Conservation (phyloP, 129 eudicot genomes). For the Pittosporum tobira region DNA sequence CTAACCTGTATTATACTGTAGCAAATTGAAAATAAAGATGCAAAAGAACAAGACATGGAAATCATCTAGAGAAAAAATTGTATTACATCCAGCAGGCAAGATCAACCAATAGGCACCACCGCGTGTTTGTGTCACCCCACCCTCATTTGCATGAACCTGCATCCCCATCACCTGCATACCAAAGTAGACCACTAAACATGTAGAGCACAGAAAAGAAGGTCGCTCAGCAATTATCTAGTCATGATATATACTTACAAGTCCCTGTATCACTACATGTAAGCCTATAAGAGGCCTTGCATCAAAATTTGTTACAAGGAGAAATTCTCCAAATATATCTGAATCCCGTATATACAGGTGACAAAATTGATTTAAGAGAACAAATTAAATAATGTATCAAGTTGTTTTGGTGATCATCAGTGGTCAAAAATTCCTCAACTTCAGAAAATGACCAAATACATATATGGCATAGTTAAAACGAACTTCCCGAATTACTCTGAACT, state of each 20-base stretch:
- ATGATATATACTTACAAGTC: neutral
- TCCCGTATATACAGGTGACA: no score
- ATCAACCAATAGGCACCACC: conserved; percentile 97
- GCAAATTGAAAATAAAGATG: neutral
- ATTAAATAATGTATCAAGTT: no score
- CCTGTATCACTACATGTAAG: no score
- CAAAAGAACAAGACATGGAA: neutral
- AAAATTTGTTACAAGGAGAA: no score
- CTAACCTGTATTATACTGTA: neutral
- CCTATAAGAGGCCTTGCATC: no score
- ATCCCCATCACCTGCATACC: conserved; percentile 82
- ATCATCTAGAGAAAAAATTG: conserved; percentile 1
- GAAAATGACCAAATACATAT: no score
- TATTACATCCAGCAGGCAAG: conserved; percentile 97
- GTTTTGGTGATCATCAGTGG: no score
- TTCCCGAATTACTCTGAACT: no score
- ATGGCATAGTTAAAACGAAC: no score
- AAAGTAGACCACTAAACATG: neutral
- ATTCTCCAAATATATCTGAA: no score
- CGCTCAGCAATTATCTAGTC: neutral
- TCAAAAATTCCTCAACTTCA: no score
- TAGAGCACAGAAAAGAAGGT: conserved; percentile 4
- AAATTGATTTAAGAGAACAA: no score
- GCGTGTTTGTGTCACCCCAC: conserved; percentile 98
- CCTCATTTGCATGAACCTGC: conserved; percentile 98